Evolutionary conservation across 2,329 filamentous ascomycete genomes (phyloP).

Genomic region (Apiospora phragmitis): DNA sequence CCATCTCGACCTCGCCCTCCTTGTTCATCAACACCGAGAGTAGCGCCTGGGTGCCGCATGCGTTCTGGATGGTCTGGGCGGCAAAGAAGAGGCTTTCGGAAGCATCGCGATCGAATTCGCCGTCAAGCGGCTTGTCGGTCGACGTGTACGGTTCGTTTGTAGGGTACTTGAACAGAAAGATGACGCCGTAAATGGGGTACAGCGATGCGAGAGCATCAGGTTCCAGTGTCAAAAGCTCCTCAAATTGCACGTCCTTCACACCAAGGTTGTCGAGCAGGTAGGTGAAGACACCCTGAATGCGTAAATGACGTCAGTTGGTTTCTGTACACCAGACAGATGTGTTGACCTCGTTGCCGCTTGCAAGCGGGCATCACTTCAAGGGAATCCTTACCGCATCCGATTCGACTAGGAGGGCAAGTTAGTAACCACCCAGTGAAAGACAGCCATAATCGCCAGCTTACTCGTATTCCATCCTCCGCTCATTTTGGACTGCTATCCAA

Average conservation of each 20-base stretch:
- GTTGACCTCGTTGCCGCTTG: background rate
- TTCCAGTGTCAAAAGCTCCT: conserved; percentile 91
- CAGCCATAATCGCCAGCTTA: conserved; percentile 37
- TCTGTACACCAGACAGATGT: conserved; percentile 10
- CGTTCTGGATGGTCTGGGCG: conserved; percentile 96
- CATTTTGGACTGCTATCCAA: conserved; percentile 42
- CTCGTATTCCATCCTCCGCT: conserved; percentile 94
- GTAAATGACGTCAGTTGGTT: conserved; percentile 29
- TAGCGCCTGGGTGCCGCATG: conserved; percentile 93
- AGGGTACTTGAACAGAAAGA: conserved; percentile 98
- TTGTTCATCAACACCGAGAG: conserved; percentile 91
- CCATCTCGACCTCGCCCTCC: conserved; percentile 66
- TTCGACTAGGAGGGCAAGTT: conserved; percentile 59
- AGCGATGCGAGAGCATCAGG: conserved; percentile 69
- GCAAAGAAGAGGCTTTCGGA: conserved; percentile 87
- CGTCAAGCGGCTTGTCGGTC: conserved; percentile 71
- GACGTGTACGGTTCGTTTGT: conserved; percentile 64
- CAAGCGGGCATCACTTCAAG: background rate
- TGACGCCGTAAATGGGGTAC: conserved; percentile 87
- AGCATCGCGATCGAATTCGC: conserved; percentile 75
- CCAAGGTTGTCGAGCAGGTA: conserved; percentile 90
- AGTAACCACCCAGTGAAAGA: conserved; percentile 11
- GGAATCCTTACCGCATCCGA: conserved; percentile 77
- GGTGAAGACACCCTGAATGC: conserved; percentile 82
- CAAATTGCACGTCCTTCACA: conserved; percentile 92